Evolutionary conservation across 106 monocot genomes (phyloP), one percentile per base, ranked within the genome.

Genomic region (Apostasia shenzhenica): DNA sequence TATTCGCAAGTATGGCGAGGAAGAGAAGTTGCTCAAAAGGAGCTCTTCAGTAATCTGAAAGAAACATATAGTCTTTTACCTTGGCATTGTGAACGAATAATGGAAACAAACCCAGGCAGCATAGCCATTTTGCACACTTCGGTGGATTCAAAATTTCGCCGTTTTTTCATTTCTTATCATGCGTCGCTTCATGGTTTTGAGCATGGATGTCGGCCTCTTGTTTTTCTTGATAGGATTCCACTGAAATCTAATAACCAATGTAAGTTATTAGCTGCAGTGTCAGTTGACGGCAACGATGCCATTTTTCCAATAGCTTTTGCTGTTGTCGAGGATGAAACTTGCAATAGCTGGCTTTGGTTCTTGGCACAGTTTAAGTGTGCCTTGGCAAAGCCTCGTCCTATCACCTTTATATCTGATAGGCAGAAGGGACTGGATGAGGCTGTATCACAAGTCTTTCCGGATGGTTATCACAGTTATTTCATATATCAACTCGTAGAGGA

Each of bases 1-100:
- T 94, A 94, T 68, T 89, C 84, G 8, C 90, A 94, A 62, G 90
- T 86, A 11, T 94, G 94, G 94, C 75, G 90, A 40, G 90, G 87
- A 67, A 85, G 81, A 57, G 83, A 86, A 56, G 84, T 81, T 58
- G 94, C 94, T 6, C 79, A 91, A 53, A 87, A 80, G 48, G 94
- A 94, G 73, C 77, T 94, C 2, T 81, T 78, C 42, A 85, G 85
- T 68, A 70, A 69, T 12, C 60, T 90, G 26, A 84, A 81, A 3
- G 94, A 94, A 78, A 87, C 86, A 4, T 87, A 80, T 55, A 81
- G 62, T 55, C 87, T 88, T 49, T 75, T 94, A 55, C 94, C 94
- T 44, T 82, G 87, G 85, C 85, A 83, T 46, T 85, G 82, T 53
- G 85, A 85, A 67, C 84, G 83, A 67, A 90, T 94, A 47, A 8